Percentiles rank a stretch among this genome's conserved stretches.
These are phyloP conservation scores for Ophiostoma novo-ulmi DNA, from an alignment of 2,329 filamentous ascomycete species.

Conservation along the genomic window DNA sequence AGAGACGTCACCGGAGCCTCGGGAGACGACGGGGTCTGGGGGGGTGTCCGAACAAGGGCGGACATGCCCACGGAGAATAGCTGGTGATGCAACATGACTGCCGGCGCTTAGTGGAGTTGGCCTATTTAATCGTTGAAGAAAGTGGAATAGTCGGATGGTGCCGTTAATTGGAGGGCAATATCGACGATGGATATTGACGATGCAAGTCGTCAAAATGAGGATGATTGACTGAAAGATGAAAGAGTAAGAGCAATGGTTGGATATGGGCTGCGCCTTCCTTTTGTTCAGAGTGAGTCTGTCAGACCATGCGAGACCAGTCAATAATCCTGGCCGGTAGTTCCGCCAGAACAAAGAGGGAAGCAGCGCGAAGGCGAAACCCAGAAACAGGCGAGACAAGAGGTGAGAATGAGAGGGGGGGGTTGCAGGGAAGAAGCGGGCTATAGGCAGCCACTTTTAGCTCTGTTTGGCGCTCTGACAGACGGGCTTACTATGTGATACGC, in stretches of 20 bases:
- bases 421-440: neutral
- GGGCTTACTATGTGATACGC: neutral
- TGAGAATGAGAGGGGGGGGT: slow-evolving; percentile 1
- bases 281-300: neutral
- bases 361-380: neutral
- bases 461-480: neutral
- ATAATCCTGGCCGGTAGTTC: neutral
- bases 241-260: neutral
- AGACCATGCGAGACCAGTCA: neutral
- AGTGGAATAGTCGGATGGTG: neutral
- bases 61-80: slow-evolving; percentile 19
- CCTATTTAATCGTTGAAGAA: neutral
- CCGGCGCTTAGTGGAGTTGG: neutral
- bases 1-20: slow-evolving; percentile 22
- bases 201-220: neutral
- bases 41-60: slow-evolving; percentile 17
- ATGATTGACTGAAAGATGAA: neutral
- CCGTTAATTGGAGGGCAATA: neutral
- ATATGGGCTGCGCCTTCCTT: neutral
- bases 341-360: neutral
- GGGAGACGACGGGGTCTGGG: slow-evolving; percentile 23
- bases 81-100: slow-evolving; percentile 21
- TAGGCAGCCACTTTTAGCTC: neutral
- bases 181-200: neutral
- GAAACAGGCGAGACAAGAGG: neutral